Evolutionary conservation across 2,329 filamentous ascomycete species (phyloP), one percentile per base, ranked within the genome.

Genomic region (Incumbomyces lentus): DNA sequence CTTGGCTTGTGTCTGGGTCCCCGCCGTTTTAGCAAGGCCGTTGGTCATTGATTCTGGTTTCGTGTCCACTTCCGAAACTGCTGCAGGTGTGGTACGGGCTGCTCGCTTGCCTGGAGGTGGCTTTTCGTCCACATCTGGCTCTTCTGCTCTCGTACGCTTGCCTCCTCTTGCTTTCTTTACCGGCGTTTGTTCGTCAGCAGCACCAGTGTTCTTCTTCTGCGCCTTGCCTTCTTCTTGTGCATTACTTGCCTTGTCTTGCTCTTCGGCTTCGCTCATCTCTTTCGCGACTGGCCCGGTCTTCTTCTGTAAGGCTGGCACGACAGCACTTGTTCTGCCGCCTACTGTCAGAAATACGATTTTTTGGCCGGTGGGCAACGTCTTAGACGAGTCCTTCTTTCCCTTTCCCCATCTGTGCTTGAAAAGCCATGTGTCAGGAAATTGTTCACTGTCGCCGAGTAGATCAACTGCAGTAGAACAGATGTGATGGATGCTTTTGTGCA

Each of bases 351-450:
- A 92, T 0, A 81, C 79, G 38, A 96, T 81, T 64, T 84, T 88
- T 52, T 88, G 82, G 0, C 92, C 92, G 53, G 79, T 93, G 0
- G 90, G 90, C 22, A 96, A 66, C 40, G 74, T 75, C 3, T 75
- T 77, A 1, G 74, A 66, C 1, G 78, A 73, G 26, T 75, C 76
- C 60, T 90, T 88, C 60, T 86, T 87, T 16, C 86, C 86, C 60
- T 95, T 95, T 11, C 81, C 79, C 92, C 92, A 96, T 19, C 88
- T 78, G 61, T 93, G 74, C 52, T 84, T 82, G 70, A 94, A 93
- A 10, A 94, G 69, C 87, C 92, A 98, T 51, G 89, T 74, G 4
- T 84, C 73, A 0, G 92, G 92, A 52, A 96, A 95, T 59, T 84
- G 71, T 33, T 84, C 81, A 16, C 85, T 89, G 53, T 96, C 88